Conservation (phyloP, 2,329 filamentous ascomycete genomes). For the Cladosporium sp. region DNA sequence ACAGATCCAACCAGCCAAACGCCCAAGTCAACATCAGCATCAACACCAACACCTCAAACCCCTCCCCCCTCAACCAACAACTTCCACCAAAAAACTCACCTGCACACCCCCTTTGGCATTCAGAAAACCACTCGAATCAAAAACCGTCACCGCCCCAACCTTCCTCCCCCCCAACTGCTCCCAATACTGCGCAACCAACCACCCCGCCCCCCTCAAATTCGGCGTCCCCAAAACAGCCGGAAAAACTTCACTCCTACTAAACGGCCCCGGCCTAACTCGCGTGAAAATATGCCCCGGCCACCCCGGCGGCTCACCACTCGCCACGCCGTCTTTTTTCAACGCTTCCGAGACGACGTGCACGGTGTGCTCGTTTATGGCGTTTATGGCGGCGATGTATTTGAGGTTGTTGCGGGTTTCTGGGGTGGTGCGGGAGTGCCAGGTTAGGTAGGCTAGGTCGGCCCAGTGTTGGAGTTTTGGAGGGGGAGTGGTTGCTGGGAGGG, state of each 20-base stretch:
- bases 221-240: constrained; percentile 2
- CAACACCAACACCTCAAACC: neutral
- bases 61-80: neutral
- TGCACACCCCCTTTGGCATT: neutral
- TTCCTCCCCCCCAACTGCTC: neutral
- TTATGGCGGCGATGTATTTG: constrained; percentile 10
- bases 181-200: neutral
- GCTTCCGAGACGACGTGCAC: constrained; percentile 14
- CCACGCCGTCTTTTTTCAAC: constrained; percentile 12
- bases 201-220: neutral
- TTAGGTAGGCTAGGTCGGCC: constrained; percentile 15
- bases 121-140: neutral
- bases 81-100: neutral
- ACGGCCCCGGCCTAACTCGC: neutral
- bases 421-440: constrained; percentile 14
- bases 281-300: constrained; percentile 16
- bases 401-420: constrained; percentile 2
- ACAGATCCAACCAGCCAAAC: too few species aligned
- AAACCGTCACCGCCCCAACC: neutral
- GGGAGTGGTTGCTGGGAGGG: neutral
- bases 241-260: neutral
- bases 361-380: constrained; percentile 14
- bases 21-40: too few species aligned
- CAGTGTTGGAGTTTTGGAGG: constrained; percentile 11
- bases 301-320: constrained; percentile 5